Evolutionary conservation across 257 asterid species (phyloP).

Genomic region (Paraleonurus japonicus): DNA sequence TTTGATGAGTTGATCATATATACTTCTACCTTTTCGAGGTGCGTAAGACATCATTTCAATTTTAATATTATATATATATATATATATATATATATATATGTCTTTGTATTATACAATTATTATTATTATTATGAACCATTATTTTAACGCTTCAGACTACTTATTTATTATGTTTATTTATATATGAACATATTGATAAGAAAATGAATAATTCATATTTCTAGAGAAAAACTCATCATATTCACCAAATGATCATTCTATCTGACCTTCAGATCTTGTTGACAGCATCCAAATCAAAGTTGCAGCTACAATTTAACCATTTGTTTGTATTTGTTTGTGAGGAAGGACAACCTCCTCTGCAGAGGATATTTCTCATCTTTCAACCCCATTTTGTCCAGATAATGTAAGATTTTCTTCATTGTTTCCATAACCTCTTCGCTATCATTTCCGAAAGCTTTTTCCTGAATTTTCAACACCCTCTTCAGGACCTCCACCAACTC

Average conservation of each 20-base stretch:
- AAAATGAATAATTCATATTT: no score
- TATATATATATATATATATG: no score
- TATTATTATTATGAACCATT: no score
- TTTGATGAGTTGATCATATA: no score
- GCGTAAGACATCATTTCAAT: no score
- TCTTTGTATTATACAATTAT: no score
- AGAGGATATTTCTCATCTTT: slow-evolving; percentile 66
- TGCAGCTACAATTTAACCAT: slow-evolving; percentile 28
- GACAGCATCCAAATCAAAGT: not conserved
- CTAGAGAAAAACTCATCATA: not conserved
- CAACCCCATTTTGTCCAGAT: slow-evolving; percentile 64
- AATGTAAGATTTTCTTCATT: slow-evolving; percentile 65
- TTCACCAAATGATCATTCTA: not conserved
- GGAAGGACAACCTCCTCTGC: slow-evolving; percentile 59
- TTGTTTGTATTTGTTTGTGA: slow-evolving; percentile 55
- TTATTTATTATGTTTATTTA: no score
- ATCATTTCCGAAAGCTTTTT: slow-evolving; percentile 65
- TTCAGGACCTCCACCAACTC: slow-evolving; percentile 62
- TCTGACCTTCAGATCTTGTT: not conserved
- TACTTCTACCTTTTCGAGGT: no score
- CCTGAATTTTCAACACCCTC: slow-evolving; percentile 81
- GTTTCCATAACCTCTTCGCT: slow-evolving; percentile 77
- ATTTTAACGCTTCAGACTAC: no score
- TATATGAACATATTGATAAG: no score
- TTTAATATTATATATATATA: no score